Evolutionary conservation across 2,329 filamentous ascomycete species (phyloP), one percentile per base, ranked within the genome.

Genomic region (Fonsecaea nubica): DNA sequence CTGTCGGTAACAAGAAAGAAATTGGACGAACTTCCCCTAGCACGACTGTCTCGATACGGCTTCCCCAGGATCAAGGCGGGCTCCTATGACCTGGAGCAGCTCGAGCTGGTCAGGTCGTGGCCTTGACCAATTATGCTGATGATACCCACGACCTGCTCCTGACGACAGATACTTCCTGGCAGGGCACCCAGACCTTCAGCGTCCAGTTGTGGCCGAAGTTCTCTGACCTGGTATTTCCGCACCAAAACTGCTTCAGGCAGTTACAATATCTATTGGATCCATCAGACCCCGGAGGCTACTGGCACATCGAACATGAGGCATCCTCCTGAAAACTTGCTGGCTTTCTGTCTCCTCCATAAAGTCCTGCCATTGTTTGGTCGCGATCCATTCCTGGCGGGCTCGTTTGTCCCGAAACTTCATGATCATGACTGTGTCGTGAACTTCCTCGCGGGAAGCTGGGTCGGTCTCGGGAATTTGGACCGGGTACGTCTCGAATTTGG

Each of bases 261-360:
- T 69, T 55, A 72, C 57, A 15, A 74, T 69, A 56, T 74, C 73
- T 10, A 72, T n/a, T 9, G 74, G 71, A 68, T 74, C 69, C 66
- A 74, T 69, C 64, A 75, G 54, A 4, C 72, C 72, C 55, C 71
- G 73, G 48, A 72, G 57, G 45, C 73, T 75, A 60, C 70, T 69
- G 40, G 74, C 73, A 72, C 74, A 75, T 52, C 74, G 64, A 18
- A 74, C 74, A 73, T 75, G 72, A 38, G 73, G 74, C 56, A 74
- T 69, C 40, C 71, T 57, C 25, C 74, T 66, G 63, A 74, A 74
- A 15, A 74, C 73, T 21, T 58, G 66, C 21, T 74, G 69, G 12
- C 69, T 65, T 52, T 74, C 70, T 18, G 72, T 73, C 61, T 63
- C 69, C 53, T 69, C 56, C 72, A 75, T 74, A 48, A 75, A 75